These are phyloP conservation scores for Quillaja saponaria DNA, from an alignment of 306 rosid species.

Conservation along the genomic window DNA sequence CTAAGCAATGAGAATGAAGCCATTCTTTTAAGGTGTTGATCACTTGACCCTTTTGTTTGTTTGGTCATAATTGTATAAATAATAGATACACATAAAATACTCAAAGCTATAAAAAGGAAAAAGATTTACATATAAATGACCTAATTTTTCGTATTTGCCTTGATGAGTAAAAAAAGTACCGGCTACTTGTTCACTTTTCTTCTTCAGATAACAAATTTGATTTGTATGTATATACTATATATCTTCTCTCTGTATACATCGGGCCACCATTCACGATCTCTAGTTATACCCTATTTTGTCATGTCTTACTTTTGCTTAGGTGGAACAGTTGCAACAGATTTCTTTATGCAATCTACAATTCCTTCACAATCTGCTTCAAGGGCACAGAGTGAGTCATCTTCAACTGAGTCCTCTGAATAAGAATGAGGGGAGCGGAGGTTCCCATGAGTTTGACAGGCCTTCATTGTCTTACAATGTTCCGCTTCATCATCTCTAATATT, in stretches of 20 bases:
- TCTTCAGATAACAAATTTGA: no score
- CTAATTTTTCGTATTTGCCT: no score
- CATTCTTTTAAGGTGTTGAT: neutral
- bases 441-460: constrained; percentile 89
- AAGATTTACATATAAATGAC: no score
- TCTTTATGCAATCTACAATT: constrained; percentile 75
- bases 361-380: constrained; percentile 69
- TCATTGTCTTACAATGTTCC: constrained; percentile 98
- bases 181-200: no score
- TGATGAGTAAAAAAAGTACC: no score
- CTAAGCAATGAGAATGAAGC: neutral
- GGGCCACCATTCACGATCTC: constrained; percentile 13
- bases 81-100: no score
- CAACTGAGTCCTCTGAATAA: constrained; percentile 38
- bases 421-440: constrained; percentile 94
- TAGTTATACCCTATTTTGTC: constrained; percentile 26
- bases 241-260: no score
- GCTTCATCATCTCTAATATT: constrained; percentile 96
- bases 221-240: no score
- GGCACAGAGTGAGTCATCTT: constrained; percentile 42
- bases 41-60: no score
- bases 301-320: constrained; percentile 34
- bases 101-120: no score
- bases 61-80: no score
- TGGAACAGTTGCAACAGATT: constrained; percentile 60